Base-by-base conservation (phyloP, 768 basidiomycete genomes). In the Phlegmacium glaucopus region DNA sequence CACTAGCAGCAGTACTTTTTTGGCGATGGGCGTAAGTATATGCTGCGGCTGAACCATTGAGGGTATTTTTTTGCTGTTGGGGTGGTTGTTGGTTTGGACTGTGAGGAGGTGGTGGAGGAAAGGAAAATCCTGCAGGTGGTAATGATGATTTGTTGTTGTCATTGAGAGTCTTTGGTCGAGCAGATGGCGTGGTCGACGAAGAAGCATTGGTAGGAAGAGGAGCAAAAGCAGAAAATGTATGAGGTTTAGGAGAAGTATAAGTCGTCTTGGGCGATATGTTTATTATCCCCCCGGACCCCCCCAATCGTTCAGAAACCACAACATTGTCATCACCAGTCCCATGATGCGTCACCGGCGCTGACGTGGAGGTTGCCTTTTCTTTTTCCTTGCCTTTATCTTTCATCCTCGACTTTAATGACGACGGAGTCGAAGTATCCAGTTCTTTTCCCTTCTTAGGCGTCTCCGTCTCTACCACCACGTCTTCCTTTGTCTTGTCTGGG, bases 211-310 rank as follows among this genome's bases (percentile, higher is more conserved):
- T 27, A n/a, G 49, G 27, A 11, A 53, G 45, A 10, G 53, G 40
- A 16, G 58, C 51, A 39, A 60, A 60, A 8, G 58, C 53, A 8
- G 58, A 60, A 35, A 60, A 60, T 11, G 58, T 60, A 36, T 60
- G 58, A 7, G 58, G 45, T n/a, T 9, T 47, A 9, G 44, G 32
- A 25, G 44, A 25, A 8, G 32, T 44, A 25, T 34, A 36, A 22
- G 22, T 22, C 22, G 22, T 22, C 22, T 22, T 22, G 22, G 22
- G 22, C 3, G 22, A 22, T 22, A 22, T 22, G 5, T 22, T 22
- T 22, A 22, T 22, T 5, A 22, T n/a, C n/a, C n/a, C n/a, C n/a
- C n/a, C n/a, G n/a, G n/a, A 22, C 5, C 22, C 22, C 22, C 22
- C 22, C 22, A 22, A 22, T 22, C 22, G 22, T 22, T 22, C 22